Evolutionary conservation across 2,329 filamentous ascomycete species (phyloP).

Genomic region (Scedosporium boydii): DNA sequence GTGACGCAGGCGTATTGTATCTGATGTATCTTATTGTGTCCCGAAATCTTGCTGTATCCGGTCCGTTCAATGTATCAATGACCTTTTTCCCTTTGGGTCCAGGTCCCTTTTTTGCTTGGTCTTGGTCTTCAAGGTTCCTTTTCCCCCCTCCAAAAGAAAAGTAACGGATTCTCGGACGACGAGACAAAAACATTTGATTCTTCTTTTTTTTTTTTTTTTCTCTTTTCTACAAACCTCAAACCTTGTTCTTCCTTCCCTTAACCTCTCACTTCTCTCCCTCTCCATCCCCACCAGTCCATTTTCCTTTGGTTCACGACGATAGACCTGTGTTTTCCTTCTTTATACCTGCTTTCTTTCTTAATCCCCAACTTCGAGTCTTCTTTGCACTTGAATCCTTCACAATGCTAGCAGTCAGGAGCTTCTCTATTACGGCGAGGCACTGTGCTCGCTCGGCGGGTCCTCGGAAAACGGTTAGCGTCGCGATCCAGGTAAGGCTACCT

Average conservation of each 20-base stretch:
- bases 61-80: neutral
- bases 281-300: conserved; percentile 8
- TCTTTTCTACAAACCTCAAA: conserved; percentile 2
- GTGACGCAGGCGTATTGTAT: neutral
- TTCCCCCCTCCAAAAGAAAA: neutral
- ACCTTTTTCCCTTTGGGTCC: neutral
- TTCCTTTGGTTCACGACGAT: conserved; percentile 8
- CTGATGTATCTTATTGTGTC: neutral
- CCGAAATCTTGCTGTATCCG: neutral
- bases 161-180: neutral
- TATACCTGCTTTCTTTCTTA: conserved; percentile 14
- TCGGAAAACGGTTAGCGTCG: conserved; percentile 39
- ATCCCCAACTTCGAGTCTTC: conserved; percentile 12
- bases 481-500: conserved; percentile 44
- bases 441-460: conserved; percentile 58
- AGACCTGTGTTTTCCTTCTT: conserved; percentile 11
- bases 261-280: conserved; percentile 5
- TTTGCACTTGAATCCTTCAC: conserved; percentile 28
- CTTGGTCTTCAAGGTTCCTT: neutral
- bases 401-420: conserved; percentile 77
- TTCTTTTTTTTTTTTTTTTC: conserved; percentile 8
- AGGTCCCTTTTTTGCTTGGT: neutral
- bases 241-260: conserved; percentile 5
- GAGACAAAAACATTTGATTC: neutral
- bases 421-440: conserved; percentile 68